A percentile compares a stretch with the other conserved stretches of the same genome.
phyloP scores from a whole-genome alignment of 2,329 filamentous ascomycete genomes.

The Sordariomycetes sp. region DNA sequence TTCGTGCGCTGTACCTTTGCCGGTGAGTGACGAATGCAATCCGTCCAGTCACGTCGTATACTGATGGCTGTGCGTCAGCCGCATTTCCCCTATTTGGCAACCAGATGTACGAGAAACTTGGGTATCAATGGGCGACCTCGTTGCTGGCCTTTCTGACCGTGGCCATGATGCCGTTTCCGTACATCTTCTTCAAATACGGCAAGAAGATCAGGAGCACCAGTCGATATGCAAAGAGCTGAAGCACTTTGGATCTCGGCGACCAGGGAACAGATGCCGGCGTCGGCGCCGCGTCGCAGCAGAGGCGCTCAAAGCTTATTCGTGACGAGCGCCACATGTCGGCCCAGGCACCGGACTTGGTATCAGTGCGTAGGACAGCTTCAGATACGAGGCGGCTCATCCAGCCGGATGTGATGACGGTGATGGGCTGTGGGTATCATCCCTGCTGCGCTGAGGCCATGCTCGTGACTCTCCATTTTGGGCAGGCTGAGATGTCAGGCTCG shows the following conservation, averaged over 20 bases:
- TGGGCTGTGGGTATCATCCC: no score
- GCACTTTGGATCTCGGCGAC: not conserved
- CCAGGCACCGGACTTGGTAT: not conserved
- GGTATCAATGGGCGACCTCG: slow-evolving; percentile 60
- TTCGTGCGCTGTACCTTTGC: slow-evolving; percentile 73
- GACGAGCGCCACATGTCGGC: slow-evolving; percentile 1
- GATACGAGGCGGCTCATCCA: slow-evolving; percentile 2
- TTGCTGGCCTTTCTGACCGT: slow-evolving; percentile 53
- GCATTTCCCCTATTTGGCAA: slow-evolving; percentile 68
- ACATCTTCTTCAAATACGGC: slow-evolving; percentile 52
- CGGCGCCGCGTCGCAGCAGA: no score
- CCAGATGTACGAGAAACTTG: slow-evolving; percentile 62
- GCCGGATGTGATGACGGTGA: no score
- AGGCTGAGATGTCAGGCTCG: no score
- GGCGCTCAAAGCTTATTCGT: not conserved
- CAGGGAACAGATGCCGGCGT: no score
- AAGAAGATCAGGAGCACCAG: slow-evolving; percentile 47
- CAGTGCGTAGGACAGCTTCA: slow-evolving; percentile 1
- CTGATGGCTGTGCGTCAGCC: slow-evolving; percentile 31
- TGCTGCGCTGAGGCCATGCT: not conserved
- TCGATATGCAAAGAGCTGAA: slow-evolving; percentile 34
- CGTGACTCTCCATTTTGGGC: no score
- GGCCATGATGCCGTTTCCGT: slow-evolving; percentile 55
- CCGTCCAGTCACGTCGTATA: not conserved
- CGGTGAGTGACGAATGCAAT: slow-evolving; percentile 36